Conservation (phyloP, 2,329 filamentous ascomycete species). For the Colletotrichum tanaceti region DNA sequence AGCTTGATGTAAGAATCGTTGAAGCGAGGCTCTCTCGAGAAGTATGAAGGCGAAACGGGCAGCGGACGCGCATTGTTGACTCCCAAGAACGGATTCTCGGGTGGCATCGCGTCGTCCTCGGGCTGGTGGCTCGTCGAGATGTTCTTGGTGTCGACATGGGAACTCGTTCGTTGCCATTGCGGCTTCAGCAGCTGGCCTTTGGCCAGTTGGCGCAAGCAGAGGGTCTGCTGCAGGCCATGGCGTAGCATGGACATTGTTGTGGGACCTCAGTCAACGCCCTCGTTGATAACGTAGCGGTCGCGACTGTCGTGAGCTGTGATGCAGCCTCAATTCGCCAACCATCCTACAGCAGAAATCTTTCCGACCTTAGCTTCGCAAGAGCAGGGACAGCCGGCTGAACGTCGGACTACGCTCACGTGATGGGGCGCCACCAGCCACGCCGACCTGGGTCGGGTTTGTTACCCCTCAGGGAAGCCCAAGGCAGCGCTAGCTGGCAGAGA, state of each 20-base stretch:
- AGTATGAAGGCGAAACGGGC: constrained; percentile 92
- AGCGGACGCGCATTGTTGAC: constrained; percentile 75
- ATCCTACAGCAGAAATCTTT: constrained; percentile 38
- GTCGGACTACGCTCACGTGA: constrained; percentile 18
- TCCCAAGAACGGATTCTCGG: constrained; percentile 47
- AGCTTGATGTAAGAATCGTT: constrained; percentile 85
- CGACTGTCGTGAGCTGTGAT: constrained; percentile 17
- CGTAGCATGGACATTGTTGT: constrained; percentile 51
- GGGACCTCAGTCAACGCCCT: constrained; percentile 29
- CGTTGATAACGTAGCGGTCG: constrained; percentile 34
- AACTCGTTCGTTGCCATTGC: constrained; percentile 43
- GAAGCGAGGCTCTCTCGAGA: constrained; percentile 86
- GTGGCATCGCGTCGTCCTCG: constrained; percentile 13
- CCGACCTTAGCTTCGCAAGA: constrained; percentile 8
- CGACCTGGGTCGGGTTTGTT: neutral
- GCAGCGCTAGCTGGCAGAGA: constrained; percentile 24
- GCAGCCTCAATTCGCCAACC: constrained; percentile 6
- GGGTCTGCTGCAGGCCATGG: constrained; percentile 51
- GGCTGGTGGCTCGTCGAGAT: constrained; percentile 42
- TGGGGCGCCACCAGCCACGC: neutral
- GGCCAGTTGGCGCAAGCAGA: constrained; percentile 49
- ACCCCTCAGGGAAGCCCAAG: constrained; percentile 22
- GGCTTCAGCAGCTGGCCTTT: constrained; percentile 48
- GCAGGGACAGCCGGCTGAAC: constrained; percentile 19
- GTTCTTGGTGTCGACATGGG: constrained; percentile 46